A percentile compares a stretch with the other conserved stretches of the same genome.
Evolutionary conservation across 495 filamentous ascomycete genomes (phyloP).

Genomic region (Cairneyella variabilis): DNA sequence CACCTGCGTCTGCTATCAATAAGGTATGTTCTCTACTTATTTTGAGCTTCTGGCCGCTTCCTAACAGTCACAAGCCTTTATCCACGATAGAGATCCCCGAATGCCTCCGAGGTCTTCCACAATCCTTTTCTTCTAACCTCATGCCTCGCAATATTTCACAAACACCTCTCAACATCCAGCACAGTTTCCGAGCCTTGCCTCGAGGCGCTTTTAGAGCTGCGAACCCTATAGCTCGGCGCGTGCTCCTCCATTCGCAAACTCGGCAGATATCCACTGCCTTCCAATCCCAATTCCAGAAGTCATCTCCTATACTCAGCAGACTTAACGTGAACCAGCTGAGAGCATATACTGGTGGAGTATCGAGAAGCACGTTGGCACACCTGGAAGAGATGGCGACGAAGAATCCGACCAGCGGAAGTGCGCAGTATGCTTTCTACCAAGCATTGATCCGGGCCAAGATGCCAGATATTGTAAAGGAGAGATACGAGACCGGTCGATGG

Average conservation of each 20-base stretch:
- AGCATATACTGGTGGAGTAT: constrained; percentile 21
- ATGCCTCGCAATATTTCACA: constrained; percentile 4
- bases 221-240: constrained; percentile 33
- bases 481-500: constrained; percentile 81
- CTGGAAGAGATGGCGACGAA: constrained; percentile 85
- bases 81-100: constrained; percentile 13
- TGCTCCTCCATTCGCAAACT: constrained; percentile 11
- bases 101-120: constrained; percentile 16
- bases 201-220: constrained; percentile 30
- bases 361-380: constrained; percentile 45
- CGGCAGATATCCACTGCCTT: constrained; percentile 21
- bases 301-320: constrained; percentile 10
- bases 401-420: constrained; percentile 77
- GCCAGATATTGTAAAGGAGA: constrained; percentile 84
- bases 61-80: constrained; percentile 17
- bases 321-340: constrained; percentile 20
- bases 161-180: constrained; percentile 25
- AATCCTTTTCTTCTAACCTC: constrained; percentile 16
- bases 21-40: background rate
- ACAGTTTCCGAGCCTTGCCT: constrained; percentile 29
- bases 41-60: background rate
- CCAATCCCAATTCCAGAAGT: constrained; percentile 10
- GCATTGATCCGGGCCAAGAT: constrained; percentile 87
- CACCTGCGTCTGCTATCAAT: constrained; percentile 5
- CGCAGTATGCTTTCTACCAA: constrained; percentile 91